Percentiles rank a stretch among this genome's conserved stretches.
Evolutionary conservation across 2,329 filamentous ascomycete genomes (phyloP).

Genomic region (Monosporascus sp.): DNA sequence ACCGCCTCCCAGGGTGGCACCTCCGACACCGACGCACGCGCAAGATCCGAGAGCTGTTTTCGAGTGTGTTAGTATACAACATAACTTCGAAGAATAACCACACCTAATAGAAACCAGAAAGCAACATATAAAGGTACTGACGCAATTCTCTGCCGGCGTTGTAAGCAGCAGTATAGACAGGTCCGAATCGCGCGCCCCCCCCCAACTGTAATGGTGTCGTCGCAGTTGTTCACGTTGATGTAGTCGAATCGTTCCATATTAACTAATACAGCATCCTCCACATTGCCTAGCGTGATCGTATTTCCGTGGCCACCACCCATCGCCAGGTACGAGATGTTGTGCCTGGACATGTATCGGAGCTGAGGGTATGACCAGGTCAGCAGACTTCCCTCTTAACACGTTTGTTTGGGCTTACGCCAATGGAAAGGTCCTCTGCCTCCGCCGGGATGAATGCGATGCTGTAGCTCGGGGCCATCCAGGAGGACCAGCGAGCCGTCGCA

Average conservation of each 20-base stretch:
- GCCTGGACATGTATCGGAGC: conserved; percentile 9
- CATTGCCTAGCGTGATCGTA: conserved; percentile 3
- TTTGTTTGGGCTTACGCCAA: conserved; percentile 4
- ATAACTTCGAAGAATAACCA: no score
- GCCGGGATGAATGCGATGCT: conserved; percentile 7
- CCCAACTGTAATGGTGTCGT: conserved; percentile 7
- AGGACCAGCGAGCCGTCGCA: conserved; percentile 7
- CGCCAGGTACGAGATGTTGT: conserved; percentile 10
- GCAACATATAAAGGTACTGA: background rate
- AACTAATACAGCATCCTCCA: conserved; percentile 7
- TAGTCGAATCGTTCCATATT: conserved; percentile 7
- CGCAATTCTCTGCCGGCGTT: conserved; percentile 6
- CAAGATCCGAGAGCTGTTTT: conserved; percentile 3
- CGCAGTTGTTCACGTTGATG: conserved; percentile 4
- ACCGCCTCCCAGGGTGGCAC: conserved; percentile 34
- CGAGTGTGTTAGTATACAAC: background rate
- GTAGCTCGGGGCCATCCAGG: conserved; percentile 6
- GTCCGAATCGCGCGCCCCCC: conserved; percentile 3
- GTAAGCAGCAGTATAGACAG: conserved; percentile 4
- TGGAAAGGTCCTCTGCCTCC: conserved; percentile 5
- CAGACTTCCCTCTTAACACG: background rate
- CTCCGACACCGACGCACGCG: conserved; percentile 5
- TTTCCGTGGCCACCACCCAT: conserved; percentile 8
- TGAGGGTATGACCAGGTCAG: background rate
- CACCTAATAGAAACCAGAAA: background rate